phyloP scores from a whole-genome alignment of 176 grass and related monocot genomes.

The Puya raimondii region DNA sequence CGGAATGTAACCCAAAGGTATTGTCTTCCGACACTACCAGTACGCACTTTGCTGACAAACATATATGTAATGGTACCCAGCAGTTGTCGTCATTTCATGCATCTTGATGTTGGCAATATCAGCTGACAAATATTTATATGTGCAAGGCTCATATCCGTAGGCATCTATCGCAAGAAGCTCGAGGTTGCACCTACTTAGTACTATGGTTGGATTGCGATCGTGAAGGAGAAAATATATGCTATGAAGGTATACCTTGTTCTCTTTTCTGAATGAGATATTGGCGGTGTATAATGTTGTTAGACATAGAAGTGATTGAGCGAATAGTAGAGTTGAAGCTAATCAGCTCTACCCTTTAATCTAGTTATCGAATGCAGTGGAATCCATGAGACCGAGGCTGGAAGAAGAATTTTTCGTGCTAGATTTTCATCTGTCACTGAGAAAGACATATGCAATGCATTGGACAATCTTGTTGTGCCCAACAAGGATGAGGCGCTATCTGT shows the following conservation, averaged over 20 bases:
- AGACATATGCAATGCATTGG: constrained; percentile 76
- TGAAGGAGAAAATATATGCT: constrained; percentile 99
- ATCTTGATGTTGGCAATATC: no score
- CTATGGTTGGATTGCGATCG: constrained; percentile 95
- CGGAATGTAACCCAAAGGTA: constrained; percentile 97
- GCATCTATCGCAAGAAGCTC: constrained; percentile 89
- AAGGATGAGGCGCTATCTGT: constrained; percentile 83
- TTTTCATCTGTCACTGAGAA: constrained; percentile 95
- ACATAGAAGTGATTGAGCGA: no score
- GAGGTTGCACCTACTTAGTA: constrained; percentile 67
- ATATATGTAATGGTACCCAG: no score
- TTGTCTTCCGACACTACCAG: constrained; percentile 2
- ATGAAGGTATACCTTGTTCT: constrained; percentile 54
- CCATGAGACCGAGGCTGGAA: constrained; percentile 66
- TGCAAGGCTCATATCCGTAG: constrained; percentile 77
- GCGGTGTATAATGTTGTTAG: no score
- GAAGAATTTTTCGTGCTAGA: constrained; percentile 71
- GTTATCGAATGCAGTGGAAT: constrained; percentile 85
- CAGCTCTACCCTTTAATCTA: constrained; percentile 13
- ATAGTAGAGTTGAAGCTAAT: not conserved
- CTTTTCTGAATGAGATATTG: not conserved
- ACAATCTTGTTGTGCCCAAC: constrained; percentile 73
- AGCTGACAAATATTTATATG: constrained; percentile 5
- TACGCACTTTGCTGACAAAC: not conserved
- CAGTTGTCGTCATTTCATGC: no score